A percentile compares a stretch with the other conserved stretches of the same genome.
These are phyloP conservation scores for Colletotrichum karsti DNA, from an alignment of 2,329 filamentous ascomycete species.

Conservation along the genomic window DNA sequence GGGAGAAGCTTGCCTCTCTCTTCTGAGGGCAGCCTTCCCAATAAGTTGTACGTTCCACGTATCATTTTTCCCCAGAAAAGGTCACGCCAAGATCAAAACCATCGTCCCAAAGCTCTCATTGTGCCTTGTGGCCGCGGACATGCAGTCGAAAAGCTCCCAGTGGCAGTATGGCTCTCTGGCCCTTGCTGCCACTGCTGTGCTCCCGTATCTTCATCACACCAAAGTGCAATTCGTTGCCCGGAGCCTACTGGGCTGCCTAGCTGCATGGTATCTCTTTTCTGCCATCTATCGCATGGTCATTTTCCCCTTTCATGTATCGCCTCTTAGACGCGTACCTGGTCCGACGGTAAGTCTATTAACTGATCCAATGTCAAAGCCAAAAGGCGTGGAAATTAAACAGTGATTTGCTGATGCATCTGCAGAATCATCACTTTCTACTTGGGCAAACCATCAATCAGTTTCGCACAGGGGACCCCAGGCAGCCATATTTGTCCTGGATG, in stretches of 20 bases:
- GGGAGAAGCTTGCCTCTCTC: too few relatives aligned
- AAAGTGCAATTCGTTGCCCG: neutral
- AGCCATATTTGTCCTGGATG: slow-evolving; percentile 33
- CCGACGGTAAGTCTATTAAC: slow-evolving; percentile 43
- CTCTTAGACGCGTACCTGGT: slow-evolving; percentile 52
- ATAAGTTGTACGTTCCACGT: too few relatives aligned
- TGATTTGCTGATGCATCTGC: too few relatives aligned
- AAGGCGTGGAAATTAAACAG: neutral
- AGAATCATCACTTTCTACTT: slow-evolving; percentile 33
- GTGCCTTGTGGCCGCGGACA: neutral
- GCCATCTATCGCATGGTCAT: slow-evolving; percentile 45
- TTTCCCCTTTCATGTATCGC: slow-evolving; percentile 52
- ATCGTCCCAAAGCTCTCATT: neutral
- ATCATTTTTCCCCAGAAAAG: too few relatives aligned
- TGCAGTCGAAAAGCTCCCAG: neutral
- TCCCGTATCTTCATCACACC: neutral
- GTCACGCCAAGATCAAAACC: too few relatives aligned
- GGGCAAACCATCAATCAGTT: slow-evolving; percentile 31
- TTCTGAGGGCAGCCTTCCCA: too few relatives aligned
- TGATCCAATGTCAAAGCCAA: too few relatives aligned
- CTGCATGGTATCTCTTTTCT: neutral
- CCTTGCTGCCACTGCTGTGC: neutral
- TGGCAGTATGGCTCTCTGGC: neutral
- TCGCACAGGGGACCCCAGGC: slow-evolving; percentile 20
- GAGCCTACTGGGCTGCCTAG: neutral